Percentiles rank a stretch among this genome's conserved stretches.
These are phyloP conservation scores for Podaxis sp. DNA, from an alignment of 768 basidiomycete genomes.

Conservation along the genomic window DNA sequence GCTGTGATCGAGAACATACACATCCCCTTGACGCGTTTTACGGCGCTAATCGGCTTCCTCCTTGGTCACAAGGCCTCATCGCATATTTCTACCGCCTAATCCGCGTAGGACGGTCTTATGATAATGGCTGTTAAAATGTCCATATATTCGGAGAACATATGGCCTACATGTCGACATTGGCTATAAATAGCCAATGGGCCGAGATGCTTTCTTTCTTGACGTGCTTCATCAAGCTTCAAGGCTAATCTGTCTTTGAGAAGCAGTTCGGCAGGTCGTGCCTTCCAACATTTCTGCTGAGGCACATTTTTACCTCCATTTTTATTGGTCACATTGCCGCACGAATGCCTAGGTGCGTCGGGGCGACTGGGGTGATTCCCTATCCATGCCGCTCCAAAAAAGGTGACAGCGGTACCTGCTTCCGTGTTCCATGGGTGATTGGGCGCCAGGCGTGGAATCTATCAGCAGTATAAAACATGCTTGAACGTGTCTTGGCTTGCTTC, in stretches of 20 bases:
- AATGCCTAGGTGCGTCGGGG: neutral
- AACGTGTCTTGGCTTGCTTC: neutral
- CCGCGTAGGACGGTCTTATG: slow-evolving; percentile 1
- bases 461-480: neutral
- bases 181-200: neutral
- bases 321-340: neutral
- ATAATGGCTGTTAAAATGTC: neutral
- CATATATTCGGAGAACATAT: neutral
- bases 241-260: neutral
- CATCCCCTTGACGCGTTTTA: neutral
- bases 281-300: neutral
- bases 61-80: neutral
- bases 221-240: neutral
- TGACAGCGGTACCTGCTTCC: neutral
- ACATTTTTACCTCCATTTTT: neutral
- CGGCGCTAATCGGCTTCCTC: too few relatives aligned
- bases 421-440: neutral
- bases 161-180: neutral
- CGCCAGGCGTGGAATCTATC: neutral
- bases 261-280: neutral
- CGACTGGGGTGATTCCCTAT: neutral
- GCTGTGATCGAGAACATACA: neutral
- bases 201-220: neutral
- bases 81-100: neutral
- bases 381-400: neutral